Percentiles rank a stretch among this genome's conserved stretches.
These are phyloP conservation scores for Trichoderma endophyticum DNA, from an alignment of 2,329 filamentous ascomycete species.

Conservation along the genomic window DNA sequence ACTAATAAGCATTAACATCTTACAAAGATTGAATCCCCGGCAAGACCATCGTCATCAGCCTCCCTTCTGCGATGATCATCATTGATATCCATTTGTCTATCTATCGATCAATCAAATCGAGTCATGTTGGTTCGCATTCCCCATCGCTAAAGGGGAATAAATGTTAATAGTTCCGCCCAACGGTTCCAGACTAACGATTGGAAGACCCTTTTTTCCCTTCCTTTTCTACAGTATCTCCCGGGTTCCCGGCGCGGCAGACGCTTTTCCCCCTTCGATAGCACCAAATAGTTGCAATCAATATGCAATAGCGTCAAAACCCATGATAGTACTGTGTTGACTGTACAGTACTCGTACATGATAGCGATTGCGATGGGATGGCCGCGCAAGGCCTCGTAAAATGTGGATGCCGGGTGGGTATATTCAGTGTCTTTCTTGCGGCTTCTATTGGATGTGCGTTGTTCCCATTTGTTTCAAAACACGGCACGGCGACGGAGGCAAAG, in stretches of 20 bases:
- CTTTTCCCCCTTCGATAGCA: not conserved
- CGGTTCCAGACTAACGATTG: not conserved
- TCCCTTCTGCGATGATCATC: not conserved
- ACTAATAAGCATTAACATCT: not conserved
- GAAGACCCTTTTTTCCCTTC: not conserved
- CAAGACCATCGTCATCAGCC: not conserved
- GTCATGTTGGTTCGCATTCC: not conserved
- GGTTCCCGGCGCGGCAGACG: not conserved
- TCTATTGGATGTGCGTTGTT: not conserved
- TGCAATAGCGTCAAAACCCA: not conserved
- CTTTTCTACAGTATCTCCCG: not conserved
- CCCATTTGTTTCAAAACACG: slow-evolving; percentile 1
- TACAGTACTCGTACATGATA: too few relatives aligned
- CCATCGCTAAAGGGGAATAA: not conserved
- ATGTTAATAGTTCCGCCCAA: not conserved
- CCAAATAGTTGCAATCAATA: not conserved
- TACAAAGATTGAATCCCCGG: not conserved
- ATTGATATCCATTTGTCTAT: not conserved
- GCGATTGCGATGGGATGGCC: not conserved
- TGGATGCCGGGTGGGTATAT: not conserved
- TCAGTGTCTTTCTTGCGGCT: not conserved
- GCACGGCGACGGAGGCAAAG: not conserved
- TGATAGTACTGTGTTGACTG: not conserved
- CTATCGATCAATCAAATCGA: not conserved
- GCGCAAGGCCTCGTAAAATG: not conserved